These are phyloP conservation scores for Theileria annulata DNA, from an alignment of 169 alveolate species.

Conservation along the genomic window DNA sequence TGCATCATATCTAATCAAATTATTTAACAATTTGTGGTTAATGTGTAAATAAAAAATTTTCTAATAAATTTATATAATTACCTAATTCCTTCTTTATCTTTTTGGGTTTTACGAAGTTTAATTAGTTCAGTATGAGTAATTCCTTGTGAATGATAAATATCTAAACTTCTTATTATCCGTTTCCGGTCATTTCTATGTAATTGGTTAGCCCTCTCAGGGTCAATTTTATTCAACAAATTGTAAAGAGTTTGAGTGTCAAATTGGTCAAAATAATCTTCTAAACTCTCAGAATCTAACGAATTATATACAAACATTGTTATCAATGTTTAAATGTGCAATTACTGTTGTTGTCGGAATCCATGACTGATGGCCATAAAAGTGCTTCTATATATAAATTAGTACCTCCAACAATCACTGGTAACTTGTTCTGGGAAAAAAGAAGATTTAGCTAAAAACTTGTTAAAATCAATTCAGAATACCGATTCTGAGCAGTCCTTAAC, in stretches of 20 bases:
- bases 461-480: slow-evolving; percentile 24
- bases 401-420: slow-evolving; percentile 77
- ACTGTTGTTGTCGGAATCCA: slow-evolving; percentile 41
- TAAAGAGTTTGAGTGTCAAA: slow-evolving; percentile 55
- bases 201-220: slow-evolving; percentile 71
- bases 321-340: no score
- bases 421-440: slow-evolving; percentile 16
- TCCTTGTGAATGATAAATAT: slow-evolving; percentile 56
- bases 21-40: not conserved
- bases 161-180: slow-evolving; percentile 56
- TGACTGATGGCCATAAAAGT: slow-evolving; percentile 73
- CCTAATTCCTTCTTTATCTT: slow-evolving; percentile 36
- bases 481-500: slow-evolving; percentile 40
- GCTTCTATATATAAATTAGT: slow-evolving; percentile 71
- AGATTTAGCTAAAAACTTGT: slow-evolving; percentile 16
- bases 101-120: slow-evolving; percentile 42
- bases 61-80: slow-evolving; percentile 38
- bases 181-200: slow-evolving; percentile 75
- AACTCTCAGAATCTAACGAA: not conserved
- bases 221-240: slow-evolving; percentile 54
- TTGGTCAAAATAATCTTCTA: slow-evolving; percentile 25
- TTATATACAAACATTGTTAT: not conserved
- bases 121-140: slow-evolving; percentile 72
- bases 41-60: slow-evolving; percentile 26
- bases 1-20: slow-evolving; percentile 42